Evolutionary conservation across 2,329 filamentous ascomycete species (phyloP), one percentile per base, ranked within the genome.

Genomic region (Hyphodiscus sp.): DNA sequence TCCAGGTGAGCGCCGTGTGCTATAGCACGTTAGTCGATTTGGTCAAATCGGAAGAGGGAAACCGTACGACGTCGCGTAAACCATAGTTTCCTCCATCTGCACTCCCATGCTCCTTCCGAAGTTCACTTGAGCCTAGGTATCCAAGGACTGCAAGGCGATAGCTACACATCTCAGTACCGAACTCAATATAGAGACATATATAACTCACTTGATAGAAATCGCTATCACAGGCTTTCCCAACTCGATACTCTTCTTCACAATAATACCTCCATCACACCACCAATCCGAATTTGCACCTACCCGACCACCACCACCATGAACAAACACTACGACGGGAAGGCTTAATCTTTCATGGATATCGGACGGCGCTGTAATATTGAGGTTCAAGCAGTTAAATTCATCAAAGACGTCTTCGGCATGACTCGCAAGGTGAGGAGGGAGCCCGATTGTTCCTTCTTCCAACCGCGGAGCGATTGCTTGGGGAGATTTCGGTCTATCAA

Each of bases 1-100:
- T 74, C 81, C 82, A 86, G 49, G 72, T 68, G 19, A 86, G 70
- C 10, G 79, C 73, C n/a, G 75, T 63, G 56, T 78, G 73, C 82
- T 60, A 38, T 13, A 38, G 16, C 33, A 38, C 2, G 33, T 38
- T 38, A 38, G 11, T 38, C 16, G 33, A 38, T 13, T 5, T 13
- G 33, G 33, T 13, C 5, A 38, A 13, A 38, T 4, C 4, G 13
- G 33, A 15, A 10, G 11, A 38, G 5, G 33, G 33, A 38, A 38
- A 6, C 5, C 33, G 73, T 71, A 52, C 85, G 67, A 1, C 8
- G 23, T 26, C 23, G 23, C 23, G 23, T 8, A 26, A 26, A 26
- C 84, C 85, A 45, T 38, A 53, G 48, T 59, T 23, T 15, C 51
- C 45, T 18, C 41, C 42, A 47, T 55, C 43, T 2, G 41, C 13